phyloP scores from a whole-genome alignment of 129 eudicot genomes.

The Logfia minima region DNA sequence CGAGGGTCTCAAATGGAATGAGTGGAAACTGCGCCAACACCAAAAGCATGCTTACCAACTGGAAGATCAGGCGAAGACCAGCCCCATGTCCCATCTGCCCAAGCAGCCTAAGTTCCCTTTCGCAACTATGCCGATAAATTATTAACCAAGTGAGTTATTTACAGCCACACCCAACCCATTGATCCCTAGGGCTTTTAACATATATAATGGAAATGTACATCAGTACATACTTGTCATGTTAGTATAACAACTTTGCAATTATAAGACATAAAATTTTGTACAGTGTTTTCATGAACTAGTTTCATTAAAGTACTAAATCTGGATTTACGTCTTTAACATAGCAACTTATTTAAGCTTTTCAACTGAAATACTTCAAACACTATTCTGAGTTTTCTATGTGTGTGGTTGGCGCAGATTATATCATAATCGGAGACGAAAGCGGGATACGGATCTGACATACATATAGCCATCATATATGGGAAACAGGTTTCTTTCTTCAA shows the following conservation, averaged over 20 bases:
- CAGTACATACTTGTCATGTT: background rate
- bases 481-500: no score
- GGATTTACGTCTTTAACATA: no score
- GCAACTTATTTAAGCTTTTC: no score
- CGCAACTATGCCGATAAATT: constrained; percentile 1
- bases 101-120: background rate
- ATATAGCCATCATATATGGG: no score
- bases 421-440: no score
- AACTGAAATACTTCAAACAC: no score
- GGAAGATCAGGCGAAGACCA: background rate
- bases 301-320: background rate
- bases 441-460: no score
- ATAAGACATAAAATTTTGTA: no score
- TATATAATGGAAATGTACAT: background rate
- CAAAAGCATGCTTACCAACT: background rate
- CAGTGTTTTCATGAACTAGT: background rate
- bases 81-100: background rate
- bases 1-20: background rate
- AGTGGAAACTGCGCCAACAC: background rate
- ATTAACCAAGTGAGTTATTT: background rate
- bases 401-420: no score
- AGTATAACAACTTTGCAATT: background rate
- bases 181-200: constrained; percentile 3
- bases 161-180: constrained; percentile 4
- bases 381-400: no score